Conservation (phyloP, 257 asterid genomes). For the Jacaranda copaia region DNA sequence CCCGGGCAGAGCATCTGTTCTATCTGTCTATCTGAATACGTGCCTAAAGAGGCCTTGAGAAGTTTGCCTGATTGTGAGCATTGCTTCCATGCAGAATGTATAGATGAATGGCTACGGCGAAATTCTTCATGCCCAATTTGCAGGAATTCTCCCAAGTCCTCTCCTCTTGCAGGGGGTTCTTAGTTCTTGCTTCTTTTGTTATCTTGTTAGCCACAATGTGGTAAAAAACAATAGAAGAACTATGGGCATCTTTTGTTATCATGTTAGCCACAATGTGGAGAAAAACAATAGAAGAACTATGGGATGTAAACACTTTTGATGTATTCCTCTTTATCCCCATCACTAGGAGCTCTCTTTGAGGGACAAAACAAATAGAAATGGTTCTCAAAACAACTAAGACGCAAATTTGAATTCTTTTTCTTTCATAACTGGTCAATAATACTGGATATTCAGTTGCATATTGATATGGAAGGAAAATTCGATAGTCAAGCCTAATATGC, state of each 20-base stretch:
- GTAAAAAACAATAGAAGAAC: neutral
- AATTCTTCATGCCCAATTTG: conserved; percentile 67
- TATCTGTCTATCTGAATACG: conserved; percentile 56
- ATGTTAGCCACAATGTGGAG: neutral
- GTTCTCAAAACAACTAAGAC: no score
- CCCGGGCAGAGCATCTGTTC: conserved; percentile 54
- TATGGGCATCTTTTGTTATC: neutral
- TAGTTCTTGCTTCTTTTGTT: conserved; percentile 1
- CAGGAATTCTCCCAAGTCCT: conserved; percentile 46
- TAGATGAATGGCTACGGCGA: conserved; percentile 63
- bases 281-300: neutral
- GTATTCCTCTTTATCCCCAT: neutral
- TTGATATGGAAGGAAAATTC: no score
- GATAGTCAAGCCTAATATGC: no score
- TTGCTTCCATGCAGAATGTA: conserved; percentile 59
- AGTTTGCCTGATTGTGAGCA: conserved; percentile 64
- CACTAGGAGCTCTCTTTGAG: neutral
- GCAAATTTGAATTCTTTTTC: no score
- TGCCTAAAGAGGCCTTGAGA: conserved; percentile 56
- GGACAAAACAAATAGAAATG: neutral
- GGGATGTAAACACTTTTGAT: neutral
- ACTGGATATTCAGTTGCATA: no score
- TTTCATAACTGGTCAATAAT: no score
- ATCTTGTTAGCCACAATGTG: neutral
- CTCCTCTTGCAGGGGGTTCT: conserved; percentile 4